Percentiles rank a stretch among this genome's conserved stretches.
Conservation (phyloP, 768 basidiomycete genomes). For the Strobilomyces echinocephalus region DNA sequence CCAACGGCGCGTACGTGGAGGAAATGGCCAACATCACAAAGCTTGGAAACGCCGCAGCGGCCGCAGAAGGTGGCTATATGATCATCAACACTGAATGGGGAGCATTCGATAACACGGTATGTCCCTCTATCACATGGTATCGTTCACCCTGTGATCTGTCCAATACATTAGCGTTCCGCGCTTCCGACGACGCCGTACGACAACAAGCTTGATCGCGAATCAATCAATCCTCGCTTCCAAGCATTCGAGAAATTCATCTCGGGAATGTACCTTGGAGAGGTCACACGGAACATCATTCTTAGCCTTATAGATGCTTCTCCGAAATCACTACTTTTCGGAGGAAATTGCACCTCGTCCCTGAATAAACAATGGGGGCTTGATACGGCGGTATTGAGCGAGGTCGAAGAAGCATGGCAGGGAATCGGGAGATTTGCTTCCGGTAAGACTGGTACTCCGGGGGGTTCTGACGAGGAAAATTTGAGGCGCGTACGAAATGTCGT, state of each 20-base stretch:
- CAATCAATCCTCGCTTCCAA: conserved; percentile 90
- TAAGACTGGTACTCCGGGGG: conserved; percentile 5
- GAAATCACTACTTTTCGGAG: conserved; percentile 70
- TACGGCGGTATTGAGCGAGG: conserved; percentile 83
- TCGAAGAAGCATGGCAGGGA: conserved; percentile 73
- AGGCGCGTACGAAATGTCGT: conserved; percentile 58
- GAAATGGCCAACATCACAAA: conserved; percentile 81
- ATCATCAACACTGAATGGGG: conserved; percentile 99
- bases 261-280: conserved; percentile 98
- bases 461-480: conserved; percentile 33
- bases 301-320: conserved; percentile 77
- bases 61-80: conserved; percentile 71
- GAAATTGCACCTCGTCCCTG: conserved; percentile 62
- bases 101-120: conserved; percentile 89
- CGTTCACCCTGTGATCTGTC: neutral
- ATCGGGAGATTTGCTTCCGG: conserved; percentile 29
- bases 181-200: conserved; percentile 89
- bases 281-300: conserved; percentile 79
- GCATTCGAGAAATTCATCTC: conserved; percentile 98
- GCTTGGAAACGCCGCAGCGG: conserved; percentile 59
- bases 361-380: conserved; percentile 95
- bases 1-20: conserved; percentile 97
- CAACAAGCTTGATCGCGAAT: conserved; percentile 86
- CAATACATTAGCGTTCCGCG: conserved; percentile 56
- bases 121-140: conserved; percentile 20